These are phyloP conservation scores for Drechslera avenae DNA, from an alignment of 2,329 filamentous ascomycete species.

Conservation along the genomic window DNA sequence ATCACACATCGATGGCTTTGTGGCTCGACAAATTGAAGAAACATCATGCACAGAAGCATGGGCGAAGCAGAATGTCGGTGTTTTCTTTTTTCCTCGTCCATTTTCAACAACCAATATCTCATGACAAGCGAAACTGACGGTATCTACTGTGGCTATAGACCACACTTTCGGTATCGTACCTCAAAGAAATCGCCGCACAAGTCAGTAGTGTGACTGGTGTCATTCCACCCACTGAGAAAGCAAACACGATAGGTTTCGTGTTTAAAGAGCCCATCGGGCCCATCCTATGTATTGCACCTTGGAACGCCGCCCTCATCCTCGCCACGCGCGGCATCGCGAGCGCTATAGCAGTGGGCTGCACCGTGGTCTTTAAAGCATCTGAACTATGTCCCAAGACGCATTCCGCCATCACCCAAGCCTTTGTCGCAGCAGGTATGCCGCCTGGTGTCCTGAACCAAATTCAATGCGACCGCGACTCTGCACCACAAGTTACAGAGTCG, in stretches of 20 bases:
- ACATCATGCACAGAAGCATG: conserved; percentile 55
- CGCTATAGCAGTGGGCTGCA: conserved; percentile 65
- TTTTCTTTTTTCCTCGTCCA: too few species aligned
- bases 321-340: conserved; percentile 35
- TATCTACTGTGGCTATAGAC: too few species aligned
- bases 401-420: conserved; percentile 23
- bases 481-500: conserved; percentile 68
- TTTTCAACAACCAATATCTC: too few species aligned
- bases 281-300: conserved; percentile 26
- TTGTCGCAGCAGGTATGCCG: conserved; percentile 69
- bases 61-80: conserved; percentile 40
- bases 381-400: conserved; percentile 35
- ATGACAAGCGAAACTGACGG: too few species aligned
- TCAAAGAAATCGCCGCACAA: conserved; percentile 55
- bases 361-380: conserved; percentile 36
- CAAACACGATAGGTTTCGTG: conserved; percentile 35
- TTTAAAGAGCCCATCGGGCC: conserved; percentile 39
- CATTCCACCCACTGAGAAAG: conserved; percentile 34
- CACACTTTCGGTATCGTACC: conserved; percentile 42
- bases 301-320: conserved; percentile 57
- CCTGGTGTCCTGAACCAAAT: conserved; percentile 74
- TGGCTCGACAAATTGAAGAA: conserved; percentile 62
- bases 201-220: conserved; percentile 22
- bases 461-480: conserved; percentile 62
- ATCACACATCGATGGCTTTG: conserved; percentile 62